Percentiles rank a stretch among this genome's conserved stretches.
These are phyloP conservation scores for Earliella scabrosa DNA, from an alignment of 1,284 basidiomycete genomes.

Conservation along the genomic window DNA sequence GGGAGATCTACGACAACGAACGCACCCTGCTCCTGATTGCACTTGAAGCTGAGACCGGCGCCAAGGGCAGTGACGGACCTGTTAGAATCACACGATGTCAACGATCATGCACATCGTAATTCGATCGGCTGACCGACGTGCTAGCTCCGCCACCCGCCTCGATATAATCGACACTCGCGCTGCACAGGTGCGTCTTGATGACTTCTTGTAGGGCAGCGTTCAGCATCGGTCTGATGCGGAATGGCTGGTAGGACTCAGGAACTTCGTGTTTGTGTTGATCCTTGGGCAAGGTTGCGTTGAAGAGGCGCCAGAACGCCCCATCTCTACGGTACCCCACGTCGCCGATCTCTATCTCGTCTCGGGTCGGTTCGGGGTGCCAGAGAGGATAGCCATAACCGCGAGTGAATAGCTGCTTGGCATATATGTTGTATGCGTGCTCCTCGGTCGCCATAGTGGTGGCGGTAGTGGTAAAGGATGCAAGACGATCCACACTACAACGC, in stretches of 20 bases:
- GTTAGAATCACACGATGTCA: too few species aligned
- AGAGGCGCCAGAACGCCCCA: conserved; percentile 35
- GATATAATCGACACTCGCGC: conserved; percentile 10
- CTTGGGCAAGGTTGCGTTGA: conserved; percentile 30
- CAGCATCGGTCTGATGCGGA: conserved; percentile 3
- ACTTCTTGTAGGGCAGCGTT: neutral
- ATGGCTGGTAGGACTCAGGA: conserved; percentile 20
- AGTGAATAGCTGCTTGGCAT: conserved; percentile 21
- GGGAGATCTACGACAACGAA: conserved; percentile 22
- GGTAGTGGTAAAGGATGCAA: neutral
- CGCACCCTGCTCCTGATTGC: conserved; percentile 27
- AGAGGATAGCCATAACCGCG: conserved; percentile 25
- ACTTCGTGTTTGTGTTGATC: conserved; percentile 25
- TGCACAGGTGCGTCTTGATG: conserved; percentile 4
- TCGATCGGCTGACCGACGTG: too few species aligned
- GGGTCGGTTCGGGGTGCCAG: conserved; percentile 26
- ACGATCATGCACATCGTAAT: too few species aligned
- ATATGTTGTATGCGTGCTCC: conserved; percentile 13
- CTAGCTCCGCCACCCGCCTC: conserved; percentile 1
- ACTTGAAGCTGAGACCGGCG: conserved; percentile 21
- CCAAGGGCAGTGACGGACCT: conserved; percentile 10
- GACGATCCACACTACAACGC: neutral
- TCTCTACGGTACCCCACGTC: conserved; percentile 34
- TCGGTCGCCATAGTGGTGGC: neutral
- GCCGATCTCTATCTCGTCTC: conserved; percentile 28